phyloP scores from a whole-genome alignment of 139 green algal genomes.

The Auxenochlorella pyrenoidosa region DNA sequence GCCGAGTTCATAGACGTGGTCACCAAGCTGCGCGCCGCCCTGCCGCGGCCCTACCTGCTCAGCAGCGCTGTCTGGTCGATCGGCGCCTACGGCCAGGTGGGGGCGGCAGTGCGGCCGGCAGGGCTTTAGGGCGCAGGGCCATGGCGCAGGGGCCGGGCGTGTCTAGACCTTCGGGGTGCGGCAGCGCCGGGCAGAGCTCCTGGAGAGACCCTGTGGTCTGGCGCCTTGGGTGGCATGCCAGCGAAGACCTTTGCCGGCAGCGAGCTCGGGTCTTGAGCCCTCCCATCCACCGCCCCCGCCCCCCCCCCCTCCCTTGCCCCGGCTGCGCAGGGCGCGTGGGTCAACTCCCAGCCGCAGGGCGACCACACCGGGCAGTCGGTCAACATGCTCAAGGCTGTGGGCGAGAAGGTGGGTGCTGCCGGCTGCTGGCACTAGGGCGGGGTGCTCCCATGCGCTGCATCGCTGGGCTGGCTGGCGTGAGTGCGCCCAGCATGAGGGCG shows the following conservation, averaged over 20 bases:
- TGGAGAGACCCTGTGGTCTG: no score
- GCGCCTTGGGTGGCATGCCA: no score
- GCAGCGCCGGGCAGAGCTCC: no score
- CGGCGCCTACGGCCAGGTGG: slow-evolving; percentile 50
- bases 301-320: not conserved
- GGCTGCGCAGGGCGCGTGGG: slow-evolving; percentile 24
- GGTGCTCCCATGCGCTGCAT: no score
- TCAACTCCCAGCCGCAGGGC: slow-evolving; percentile 9
- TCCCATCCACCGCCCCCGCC: not conserved
- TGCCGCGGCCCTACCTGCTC: slow-evolving; percentile 53
- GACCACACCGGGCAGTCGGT: slow-evolving; percentile 51
- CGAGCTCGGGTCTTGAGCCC: not conserved
- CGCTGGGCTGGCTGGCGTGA: no score
- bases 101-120: not conserved
- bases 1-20: slow-evolving; percentile 33
- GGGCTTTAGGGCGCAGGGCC: no score
- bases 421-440: not conserved
- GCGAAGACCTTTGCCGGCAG: not conserved
- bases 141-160: no score
- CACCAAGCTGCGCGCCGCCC: slow-evolving; percentile 32
- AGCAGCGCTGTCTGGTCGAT: slow-evolving; percentile 49
- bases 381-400: slow-evolving; percentile 49
- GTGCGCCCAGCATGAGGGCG: no score
- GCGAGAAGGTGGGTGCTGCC: slow-evolving; percentile 24
- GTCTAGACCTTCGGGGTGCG: no score